Percentiles rank a stretch among this genome's conserved stretches.
These are phyloP conservation scores for Rhizodiscina lignyota DNA, from an alignment of 495 filamentous ascomycete species.

Conservation along the genomic window DNA sequence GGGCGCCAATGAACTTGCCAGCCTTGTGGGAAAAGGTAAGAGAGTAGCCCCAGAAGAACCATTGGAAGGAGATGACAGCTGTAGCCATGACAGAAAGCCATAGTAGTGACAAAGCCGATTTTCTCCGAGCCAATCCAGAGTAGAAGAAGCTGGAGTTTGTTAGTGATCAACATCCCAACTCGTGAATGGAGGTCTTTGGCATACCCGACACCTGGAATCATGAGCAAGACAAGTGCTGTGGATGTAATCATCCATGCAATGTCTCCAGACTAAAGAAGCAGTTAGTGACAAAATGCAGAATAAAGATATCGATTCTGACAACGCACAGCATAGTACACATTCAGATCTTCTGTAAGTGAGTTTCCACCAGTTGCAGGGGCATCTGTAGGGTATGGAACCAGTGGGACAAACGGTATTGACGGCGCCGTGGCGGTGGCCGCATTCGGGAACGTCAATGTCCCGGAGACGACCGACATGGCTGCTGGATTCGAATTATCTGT, in stretches of 20 bases:
- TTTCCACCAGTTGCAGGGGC: slow-evolving; percentile 52
- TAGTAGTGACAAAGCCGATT: slow-evolving; percentile 86
- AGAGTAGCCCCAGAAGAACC: slow-evolving; percentile 99
- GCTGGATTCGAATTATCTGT: too few relatives aligned
- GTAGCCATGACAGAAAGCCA: slow-evolving; percentile 97
- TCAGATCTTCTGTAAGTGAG: slow-evolving; percentile 56
- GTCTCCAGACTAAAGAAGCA: slow-evolving; percentile 56
- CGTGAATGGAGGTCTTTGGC: too few relatives aligned
- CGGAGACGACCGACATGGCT: too few relatives aligned
- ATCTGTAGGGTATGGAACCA: too few relatives aligned
- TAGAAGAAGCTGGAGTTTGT: slow-evolving; percentile 93
- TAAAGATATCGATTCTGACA: too few relatives aligned
- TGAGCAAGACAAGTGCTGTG: slow-evolving; percentile 82
- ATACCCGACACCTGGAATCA: slow-evolving; percentile 92
- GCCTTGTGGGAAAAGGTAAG: slow-evolving; percentile 80
- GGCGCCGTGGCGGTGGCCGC: too few relatives aligned
- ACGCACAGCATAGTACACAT: slow-evolving; percentile 65
- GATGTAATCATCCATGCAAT: slow-evolving; percentile 82
- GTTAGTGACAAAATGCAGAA: too few relatives aligned
- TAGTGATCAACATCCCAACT: too few relatives aligned
- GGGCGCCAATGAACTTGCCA: slow-evolving; percentile 67
- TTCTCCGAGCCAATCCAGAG: slow-evolving; percentile 89
- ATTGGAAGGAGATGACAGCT: slow-evolving; percentile 82
- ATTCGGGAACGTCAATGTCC: too few relatives aligned
- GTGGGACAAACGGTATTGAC: too few relatives aligned